Percentiles rank a stretch among this genome's conserved stretches.
These are phyloP conservation scores for Parascedosporium putredinis DNA, from an alignment of 2,329 filamentous ascomycete genomes.

Conservation along the genomic window DNA sequence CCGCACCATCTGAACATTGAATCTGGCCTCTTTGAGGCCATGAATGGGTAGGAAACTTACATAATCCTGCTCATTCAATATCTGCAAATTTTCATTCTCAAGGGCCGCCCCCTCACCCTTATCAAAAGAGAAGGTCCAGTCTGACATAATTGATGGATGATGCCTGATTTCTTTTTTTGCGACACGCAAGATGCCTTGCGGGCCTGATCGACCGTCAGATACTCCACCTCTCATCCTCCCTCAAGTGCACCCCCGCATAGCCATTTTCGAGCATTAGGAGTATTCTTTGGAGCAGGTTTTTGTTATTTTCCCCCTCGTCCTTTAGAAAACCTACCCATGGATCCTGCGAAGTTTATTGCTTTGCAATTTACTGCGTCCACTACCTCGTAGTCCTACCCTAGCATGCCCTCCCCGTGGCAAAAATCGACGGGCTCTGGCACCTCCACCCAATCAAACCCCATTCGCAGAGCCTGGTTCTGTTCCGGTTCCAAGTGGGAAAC, in stretches of 20 bases:
- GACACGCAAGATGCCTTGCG: too few relatives aligned
- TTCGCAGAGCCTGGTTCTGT: background rate
- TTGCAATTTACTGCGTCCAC: too few relatives aligned
- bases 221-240: background rate
- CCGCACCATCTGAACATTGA: slow-evolving; percentile 1
- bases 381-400: background rate
- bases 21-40: background rate
- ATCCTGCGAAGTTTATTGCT: too few relatives aligned
- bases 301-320: too few relatives aligned
- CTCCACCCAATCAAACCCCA: background rate
- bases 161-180: background rate
- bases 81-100: too few relatives aligned
- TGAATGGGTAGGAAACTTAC: background rate
- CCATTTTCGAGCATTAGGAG: background rate
- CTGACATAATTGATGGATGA: background rate
- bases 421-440: too few relatives aligned
- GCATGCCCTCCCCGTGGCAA: background rate
- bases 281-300: background rate
- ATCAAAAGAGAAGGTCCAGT: background rate
- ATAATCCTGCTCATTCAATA: too few relatives aligned
- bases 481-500: too few relatives aligned
- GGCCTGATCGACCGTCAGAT: background rate
- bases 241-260: background rate
- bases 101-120: background rate
- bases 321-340: too few relatives aligned